Evolutionary conservation across 139 green algal genomes (phyloP), one percentile per base, ranked within the genome.

Genomic region (Chlorella sp.): DNA sequence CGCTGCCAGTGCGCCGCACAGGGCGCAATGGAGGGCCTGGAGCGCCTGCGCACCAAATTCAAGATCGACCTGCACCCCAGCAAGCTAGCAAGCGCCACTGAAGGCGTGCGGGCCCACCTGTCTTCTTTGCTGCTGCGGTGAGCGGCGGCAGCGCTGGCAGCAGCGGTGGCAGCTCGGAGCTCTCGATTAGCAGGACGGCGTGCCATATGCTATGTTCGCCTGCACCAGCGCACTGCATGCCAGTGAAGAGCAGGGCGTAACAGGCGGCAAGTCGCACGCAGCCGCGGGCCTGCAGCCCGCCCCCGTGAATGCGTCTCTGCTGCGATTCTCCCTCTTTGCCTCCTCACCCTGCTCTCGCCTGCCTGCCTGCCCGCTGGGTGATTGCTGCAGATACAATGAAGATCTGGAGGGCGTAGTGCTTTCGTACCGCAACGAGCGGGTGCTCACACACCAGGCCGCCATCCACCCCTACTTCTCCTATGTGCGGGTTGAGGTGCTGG

Each of bases 391-490:
- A 53, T 96, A 94, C 42, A 93, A 91, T 68, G 91, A 96, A 7
- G 89, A 95, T 37, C 79, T 96, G 21, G 88, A 91, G 12, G 94
- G 93, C 21, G 88, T 96, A 9, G 19, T 94, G 77, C 48, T 96
- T 75, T 82, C 93, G 5, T 96, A 93, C 40, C 60, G 42, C 36
- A 90, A 93, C 40, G 81, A 89, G 21, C 83, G 73, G 24, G 53
- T 94, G 39, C 73, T 93, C 61, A 89, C 88, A 14, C 22, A 88
- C 80, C 85, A 90, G 87, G 93, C 91, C 3, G 14, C 78, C 60
- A 93, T 96, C 39, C 93, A 95, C 87, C 89, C 93, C 22, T 96
- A 96, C 85, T 95, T 95, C 64, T 93, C 94, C 7, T 94, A 92
- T 87, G 87, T 93, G 40, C 87, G 91, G 30, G 79, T 96, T 22